Base-by-base conservation (phyloP, 768 basidiomycete genomes). In the Phlegmacium glaucopus region DNA sequence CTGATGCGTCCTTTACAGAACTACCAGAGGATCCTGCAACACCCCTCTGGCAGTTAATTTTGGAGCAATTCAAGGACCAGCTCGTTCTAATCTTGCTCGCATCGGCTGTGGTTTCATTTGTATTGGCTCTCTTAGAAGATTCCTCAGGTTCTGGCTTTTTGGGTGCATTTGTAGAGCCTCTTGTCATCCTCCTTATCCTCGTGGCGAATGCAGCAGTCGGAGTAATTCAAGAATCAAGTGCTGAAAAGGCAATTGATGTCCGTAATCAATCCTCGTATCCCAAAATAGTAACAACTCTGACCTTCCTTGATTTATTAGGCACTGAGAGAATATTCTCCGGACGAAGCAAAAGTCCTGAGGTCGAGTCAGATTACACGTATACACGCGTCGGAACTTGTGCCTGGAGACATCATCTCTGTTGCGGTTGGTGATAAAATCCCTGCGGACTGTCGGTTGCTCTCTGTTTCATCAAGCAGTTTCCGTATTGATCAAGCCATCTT, bases 11-110 rank as follows among this genome's bases (percentile, higher is more conserved):
- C 41, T 41, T 35, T 41, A 11, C 64, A 98, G 95, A 90, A 61
- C 76, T 99, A 6, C 94, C 95, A 9, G 93, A 96, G 61, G 91
- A 94, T 9, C 86, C 90, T 0, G 71, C 90, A 3, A 96, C 95
- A 4, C 90, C 94, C 4, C 62, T 98, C 27, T 94, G 93, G 91
- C 79, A 91, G 61, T 83, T 98, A 50, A 87, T 99, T 50, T 77
- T 99, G n/a, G 94, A 96, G 56, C 95, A 99, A 70, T 99, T 99
- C 78, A 88, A 98, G 75, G 95, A 99, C 70, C 93, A 96, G 67
- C 82, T 99, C 25, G 95, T 99, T 35, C 85, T 99, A 53, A 98
- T 99, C 61, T 80, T 99, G 28, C 85, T 99, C 39, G 94, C 79
- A 2, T 96, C 94, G 1, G 95, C 95, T 10, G 84, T 90, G 38